A percentile compares a stretch with the other conserved stretches of the same genome.
These are phyloP conservation scores for Penicillium aurantiogriseum DNA, from an alignment of 2,329 filamentous ascomycete species.

Conservation along the genomic window DNA sequence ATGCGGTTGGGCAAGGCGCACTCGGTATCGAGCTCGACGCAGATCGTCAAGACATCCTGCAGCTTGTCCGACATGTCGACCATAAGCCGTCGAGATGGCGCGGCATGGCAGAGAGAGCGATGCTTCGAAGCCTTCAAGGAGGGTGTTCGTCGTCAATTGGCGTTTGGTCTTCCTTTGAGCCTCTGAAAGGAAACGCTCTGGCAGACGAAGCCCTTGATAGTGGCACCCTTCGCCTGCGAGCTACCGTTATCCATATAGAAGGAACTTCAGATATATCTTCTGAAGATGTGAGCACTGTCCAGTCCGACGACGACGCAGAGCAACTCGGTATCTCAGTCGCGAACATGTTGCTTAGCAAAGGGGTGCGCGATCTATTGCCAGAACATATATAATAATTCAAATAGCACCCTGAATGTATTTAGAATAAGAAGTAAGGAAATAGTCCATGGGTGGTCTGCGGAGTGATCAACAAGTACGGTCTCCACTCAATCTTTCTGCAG, in stretches of 20 bases:
- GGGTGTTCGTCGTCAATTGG: background rate
- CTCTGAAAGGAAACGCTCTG: background rate
- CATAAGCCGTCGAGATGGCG: background rate
- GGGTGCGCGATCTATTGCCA: too few relatives aligned
- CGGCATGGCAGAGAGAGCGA: background rate
- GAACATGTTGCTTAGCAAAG: too few relatives aligned
- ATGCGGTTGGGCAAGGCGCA: background rate
- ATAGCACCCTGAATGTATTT: too few relatives aligned
- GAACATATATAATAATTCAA: too few relatives aligned
- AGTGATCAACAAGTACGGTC: too few relatives aligned
- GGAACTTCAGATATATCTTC: background rate
- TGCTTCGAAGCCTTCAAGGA: background rate
- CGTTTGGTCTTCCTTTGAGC: background rate
- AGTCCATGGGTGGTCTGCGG: too few relatives aligned
- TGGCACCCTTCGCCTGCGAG: background rate
- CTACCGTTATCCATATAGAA: background rate
- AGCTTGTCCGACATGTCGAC: background rate
- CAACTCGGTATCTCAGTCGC: background rate
- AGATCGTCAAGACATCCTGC: background rate
- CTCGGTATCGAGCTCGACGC: background rate
- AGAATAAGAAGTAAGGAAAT: too few relatives aligned
- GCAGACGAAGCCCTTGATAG: background rate
- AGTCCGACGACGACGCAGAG: background rate
- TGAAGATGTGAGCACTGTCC: background rate
- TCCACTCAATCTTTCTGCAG: too few relatives aligned